Percentiles rank a stretch among this genome's conserved stretches.
phyloP scores from a whole-genome alignment of 2,329 filamentous ascomycete genomes.

The Colletotrichum aenigma region DNA sequence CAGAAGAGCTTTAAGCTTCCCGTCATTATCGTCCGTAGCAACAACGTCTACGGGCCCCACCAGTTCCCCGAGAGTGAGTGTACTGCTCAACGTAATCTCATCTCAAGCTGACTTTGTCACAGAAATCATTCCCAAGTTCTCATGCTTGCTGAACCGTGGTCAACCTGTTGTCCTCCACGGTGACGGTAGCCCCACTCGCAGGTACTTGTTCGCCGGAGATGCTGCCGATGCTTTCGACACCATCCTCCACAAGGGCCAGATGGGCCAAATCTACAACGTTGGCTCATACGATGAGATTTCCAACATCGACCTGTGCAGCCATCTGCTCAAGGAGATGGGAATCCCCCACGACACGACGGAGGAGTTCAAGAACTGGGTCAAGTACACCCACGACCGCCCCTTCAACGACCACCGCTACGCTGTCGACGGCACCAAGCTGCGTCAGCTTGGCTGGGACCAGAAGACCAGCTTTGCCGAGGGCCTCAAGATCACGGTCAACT shows the following conservation, averaged over 20 bases:
- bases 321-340: slow-evolving; percentile 67
- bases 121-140: slow-evolving; percentile 88
- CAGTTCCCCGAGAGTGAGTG: slow-evolving; percentile 83
- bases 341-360: slow-evolving; percentile 54
- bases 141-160: slow-evolving; percentile 69
- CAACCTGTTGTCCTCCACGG: slow-evolving; percentile 77
- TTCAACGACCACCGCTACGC: slow-evolving; percentile 80
- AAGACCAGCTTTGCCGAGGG: slow-evolving; percentile 69
- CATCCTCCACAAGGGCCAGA: slow-evolving; percentile 76
- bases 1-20: slow-evolving; percentile 83
- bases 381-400: slow-evolving; percentile 77
- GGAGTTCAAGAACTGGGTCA: slow-evolving; percentile 68
- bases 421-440: slow-evolving; percentile 72
- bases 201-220: slow-evolving; percentile 80
- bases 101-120: slow-evolving; percentile 14
- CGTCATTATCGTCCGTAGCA: slow-evolving; percentile 79
- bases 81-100: not conserved
- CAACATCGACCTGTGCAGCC: slow-evolving; percentile 71
- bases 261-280: slow-evolving; percentile 83
- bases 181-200: slow-evolving; percentile 73
- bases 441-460: slow-evolving; percentile 71
- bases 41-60: slow-evolving; percentile 86
- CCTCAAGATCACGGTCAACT: slow-evolving; percentile 67
- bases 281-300: slow-evolving; percentile 79
- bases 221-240: slow-evolving; percentile 84